Evolutionary conservation across 192 early-diverging fungal species (phyloP), one percentile per base, ranked within the genome.

Genomic region (Rhizophagus sp.): DNA sequence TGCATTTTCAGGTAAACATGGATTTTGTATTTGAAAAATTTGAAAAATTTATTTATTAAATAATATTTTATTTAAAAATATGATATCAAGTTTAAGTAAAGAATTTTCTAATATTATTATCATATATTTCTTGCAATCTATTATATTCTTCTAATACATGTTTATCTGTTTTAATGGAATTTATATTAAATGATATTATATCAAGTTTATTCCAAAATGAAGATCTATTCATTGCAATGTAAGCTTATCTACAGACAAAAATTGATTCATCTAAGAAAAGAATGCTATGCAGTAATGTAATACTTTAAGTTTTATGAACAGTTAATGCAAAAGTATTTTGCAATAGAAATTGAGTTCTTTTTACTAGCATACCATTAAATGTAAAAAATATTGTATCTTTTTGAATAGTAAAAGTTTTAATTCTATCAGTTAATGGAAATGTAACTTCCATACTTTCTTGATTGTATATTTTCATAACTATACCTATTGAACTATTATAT

Each of bases 271-370:
- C 73, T 22, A 75, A 25, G 4, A 13, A n/a, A 24, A 80, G 15
- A 2, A 61, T 73, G 7, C 15, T 27, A 9, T 52, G 13, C 11
- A 39, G 61, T 62, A 80, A 30, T 10, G 33, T 80, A 22, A 80
- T 6, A 15, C 79, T 62, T 52, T 80, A 50, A 6, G 39, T 80
- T 79, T 79, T 79, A 22, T 79, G 69, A 2, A 79, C 57, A 44
- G 78, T 79, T 2, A 79, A n/a, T 25, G 49, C 44, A 72, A 79
- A 79, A 8, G 61, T 25, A 79, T 70, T 79, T 62, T 65, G 68
- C 7, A 79, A 19, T 8, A 50, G 47, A 30, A 62, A 79, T 47
- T 79, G 73, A 11, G 15, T 62, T 19, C 57, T 4, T 17, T 9
- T 10, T 19, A 6, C 47, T n/a, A 6, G 25, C 7, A 12, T 12